phyloP scores from a whole-genome alignment of 2,329 filamentous ascomycete genomes.

The Canariomyces notabilis region DNA sequence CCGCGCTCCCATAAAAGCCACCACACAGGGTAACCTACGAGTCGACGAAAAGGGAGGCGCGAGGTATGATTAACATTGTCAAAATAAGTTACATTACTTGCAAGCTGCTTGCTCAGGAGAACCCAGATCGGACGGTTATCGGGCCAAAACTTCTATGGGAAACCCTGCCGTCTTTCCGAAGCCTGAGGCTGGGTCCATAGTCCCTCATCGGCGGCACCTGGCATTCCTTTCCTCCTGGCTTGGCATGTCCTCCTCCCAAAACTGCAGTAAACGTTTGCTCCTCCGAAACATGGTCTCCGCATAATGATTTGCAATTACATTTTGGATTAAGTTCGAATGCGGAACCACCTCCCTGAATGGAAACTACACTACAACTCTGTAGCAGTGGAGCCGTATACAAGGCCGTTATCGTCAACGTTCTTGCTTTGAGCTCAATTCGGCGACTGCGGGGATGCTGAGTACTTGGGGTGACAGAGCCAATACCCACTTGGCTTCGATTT shows the following conservation, averaged over 20 bases:
- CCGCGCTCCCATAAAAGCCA: no score
- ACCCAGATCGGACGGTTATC: not conserved
- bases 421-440: not conserved
- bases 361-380: no score
- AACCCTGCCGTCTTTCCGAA: not conserved
- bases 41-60: not conserved
- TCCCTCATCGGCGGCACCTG: not conserved
- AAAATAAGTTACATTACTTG: no score
- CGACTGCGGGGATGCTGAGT: not conserved
- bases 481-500: slow-evolving; percentile 11
- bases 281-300: not conserved
- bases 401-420: not conserved
- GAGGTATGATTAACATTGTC: not conserved
- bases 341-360: no score
- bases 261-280: not conserved
- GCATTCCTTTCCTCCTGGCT: not conserved
- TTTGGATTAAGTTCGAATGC: no score
- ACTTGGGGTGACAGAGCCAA: not conserved
- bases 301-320: not conserved
- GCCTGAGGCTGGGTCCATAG: no score
- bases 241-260: not conserved
- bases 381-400: no score
- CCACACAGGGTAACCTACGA: not conserved
- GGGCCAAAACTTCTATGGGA: not conserved
- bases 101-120: not conserved